Base-by-base conservation (phyloP, 208 protist genomes). In the Acanthamoeba lugdunensis region DNA sequence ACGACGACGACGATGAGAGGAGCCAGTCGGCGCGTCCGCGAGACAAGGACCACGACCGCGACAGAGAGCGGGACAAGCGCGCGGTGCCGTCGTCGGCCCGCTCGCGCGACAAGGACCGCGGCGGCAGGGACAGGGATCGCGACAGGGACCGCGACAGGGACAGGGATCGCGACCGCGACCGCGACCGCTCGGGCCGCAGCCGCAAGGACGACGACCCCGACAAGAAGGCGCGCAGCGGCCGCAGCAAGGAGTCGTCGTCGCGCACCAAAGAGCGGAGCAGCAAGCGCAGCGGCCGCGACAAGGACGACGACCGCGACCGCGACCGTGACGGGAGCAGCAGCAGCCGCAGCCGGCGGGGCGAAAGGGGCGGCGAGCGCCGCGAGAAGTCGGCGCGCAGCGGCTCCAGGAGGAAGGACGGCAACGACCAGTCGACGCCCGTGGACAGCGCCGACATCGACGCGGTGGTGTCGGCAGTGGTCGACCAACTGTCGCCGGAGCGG, bases 61-160 rank as follows among this genome's bases (percentile, higher is more conserved):
- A 65, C 21, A 65, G 23, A 8, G 58, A 65, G 14, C 58, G 58
- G 58, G 23, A 21, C 58, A 65, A 65, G 58, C 58, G 28, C 28
- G 33, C 30, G 65, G 65, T 18, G 30, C n/a, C 73, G 13, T 81
- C 73, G 21, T 81, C 45, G 9, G 45, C 73, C 45, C 37, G n/a
- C 23, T 81, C 73, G 30, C 73, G 73, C 73, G 23, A 16, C 45
- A 52, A 21, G 37, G 45, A 81, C 21, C 45, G 37, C 30, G n/a
- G 69, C 37, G n/a, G n/a, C 14, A 14, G 69, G 21, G 9, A 81
- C 16, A 11, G 9, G 5, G 28, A 84, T 25, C 11, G 50, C 25
- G 85, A 91, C 25, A 25, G 30, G 14, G 85, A 91, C 25, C 0
- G 41, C 11, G 84, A 90, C 41, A 65, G 61, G 16, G 84, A 90